Evolutionary conservation across 2,329 filamentous ascomycete species (phyloP).

Genomic region (Aspergillus nomiae): DNA sequence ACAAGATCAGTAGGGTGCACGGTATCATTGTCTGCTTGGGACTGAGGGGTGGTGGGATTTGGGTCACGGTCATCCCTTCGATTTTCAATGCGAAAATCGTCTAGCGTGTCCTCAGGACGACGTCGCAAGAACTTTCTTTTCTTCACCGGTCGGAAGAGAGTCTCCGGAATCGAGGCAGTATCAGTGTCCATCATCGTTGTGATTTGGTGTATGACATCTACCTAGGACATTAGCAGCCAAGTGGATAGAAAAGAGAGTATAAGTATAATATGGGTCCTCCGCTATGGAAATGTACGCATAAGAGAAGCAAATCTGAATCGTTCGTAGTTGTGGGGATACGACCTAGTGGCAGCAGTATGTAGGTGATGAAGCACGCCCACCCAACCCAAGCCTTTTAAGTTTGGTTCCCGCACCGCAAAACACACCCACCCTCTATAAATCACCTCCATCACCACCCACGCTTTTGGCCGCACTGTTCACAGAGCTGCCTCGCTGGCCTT

Average conservation of each 20-base stretch:
- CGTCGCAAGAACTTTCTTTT: conserved; percentile 54
- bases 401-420: conserved; percentile 7
- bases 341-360: background rate
- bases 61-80: conserved; percentile 1
- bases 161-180: conserved; percentile 24
- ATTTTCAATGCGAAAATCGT: conserved; percentile 12
- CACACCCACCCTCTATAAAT: background rate
- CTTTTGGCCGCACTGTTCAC: background rate
- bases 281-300: background rate
- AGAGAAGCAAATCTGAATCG: background rate
- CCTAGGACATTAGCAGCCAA: background rate
- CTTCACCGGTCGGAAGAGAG: conserved; percentile 53
- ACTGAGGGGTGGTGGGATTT: conserved; percentile 12
- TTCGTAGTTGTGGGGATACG: background rate
- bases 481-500: background rate
- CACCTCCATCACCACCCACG: background rate
- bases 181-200: conserved; percentile 32
- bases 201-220: background rate
- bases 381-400: background rate
- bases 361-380: background rate
- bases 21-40: conserved; percentile 15
- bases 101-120: conserved; percentile 31
- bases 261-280: background rate
- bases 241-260: background rate
- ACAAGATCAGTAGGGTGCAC: conserved; percentile 34